Evolutionary conservation across 2,329 filamentous ascomycete species (phyloP).

Genomic region (Setomelanomma holmii): DNA sequence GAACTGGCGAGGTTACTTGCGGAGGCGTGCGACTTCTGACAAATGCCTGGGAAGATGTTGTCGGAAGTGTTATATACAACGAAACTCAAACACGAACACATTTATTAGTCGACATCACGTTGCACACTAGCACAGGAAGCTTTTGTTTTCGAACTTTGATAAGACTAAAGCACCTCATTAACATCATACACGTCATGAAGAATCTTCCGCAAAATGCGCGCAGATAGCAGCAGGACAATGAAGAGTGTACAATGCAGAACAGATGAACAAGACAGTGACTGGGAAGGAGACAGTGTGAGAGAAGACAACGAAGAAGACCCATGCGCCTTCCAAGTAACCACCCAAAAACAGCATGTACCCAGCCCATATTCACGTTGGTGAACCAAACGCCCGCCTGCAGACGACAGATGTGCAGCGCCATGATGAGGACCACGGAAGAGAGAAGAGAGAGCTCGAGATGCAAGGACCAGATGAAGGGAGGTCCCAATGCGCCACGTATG

Average conservation of each 20-base stretch:
- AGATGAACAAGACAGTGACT: constrained; percentile 15
- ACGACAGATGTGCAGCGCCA: constrained; percentile 22
- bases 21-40: constrained; percentile 42
- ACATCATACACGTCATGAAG: constrained; percentile 36
- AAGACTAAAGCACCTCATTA: constrained; percentile 31
- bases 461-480: constrained; percentile 20
- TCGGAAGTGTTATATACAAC: neutral
- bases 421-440: constrained; percentile 15
- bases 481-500: constrained; percentile 32
- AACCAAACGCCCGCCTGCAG: constrained; percentile 34
- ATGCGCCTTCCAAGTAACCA: constrained; percentile 21
- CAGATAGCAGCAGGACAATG: constrained; percentile 31
- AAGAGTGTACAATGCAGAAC: constrained; percentile 18
- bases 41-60: neutral
- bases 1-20: constrained; percentile 56
- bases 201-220: constrained; percentile 20
- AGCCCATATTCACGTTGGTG: constrained; percentile 18
- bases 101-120: too few relatives aligned
- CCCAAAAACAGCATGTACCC: constrained; percentile 18
- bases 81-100: too few relatives aligned
- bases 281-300: constrained; percentile 15
- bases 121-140: neutral
- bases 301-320: constrained; percentile 19
- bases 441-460: too few relatives aligned
- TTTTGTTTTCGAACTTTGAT: constrained; percentile 12